These are phyloP conservation scores for Phytophthora pluvialis DNA, from an alignment of 352 stramenopile species.

Conservation along the genomic window DNA sequence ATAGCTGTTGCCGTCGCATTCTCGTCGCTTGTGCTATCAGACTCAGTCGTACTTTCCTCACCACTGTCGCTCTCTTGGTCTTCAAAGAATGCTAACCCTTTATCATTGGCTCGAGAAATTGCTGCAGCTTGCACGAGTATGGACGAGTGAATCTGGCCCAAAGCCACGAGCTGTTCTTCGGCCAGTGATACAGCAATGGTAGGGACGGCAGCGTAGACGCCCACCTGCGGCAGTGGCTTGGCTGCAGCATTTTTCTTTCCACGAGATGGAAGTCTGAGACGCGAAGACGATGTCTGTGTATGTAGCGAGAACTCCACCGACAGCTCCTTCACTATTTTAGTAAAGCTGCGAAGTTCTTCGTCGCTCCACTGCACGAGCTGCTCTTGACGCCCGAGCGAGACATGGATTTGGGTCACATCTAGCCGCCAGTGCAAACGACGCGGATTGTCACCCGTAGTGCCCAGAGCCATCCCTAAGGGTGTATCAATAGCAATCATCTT, in stretches of 20 bases:
- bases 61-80: slow-evolving; percentile 25
- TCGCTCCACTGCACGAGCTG: slow-evolving; percentile 47
- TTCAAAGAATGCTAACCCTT: slow-evolving; percentile 30
- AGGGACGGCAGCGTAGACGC: slow-evolving; percentile 48
- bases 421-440: slow-evolving; percentile 64
- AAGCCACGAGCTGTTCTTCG: slow-evolving; percentile 56
- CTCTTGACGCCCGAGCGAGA: slow-evolving; percentile 56
- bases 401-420: slow-evolving; percentile 65
- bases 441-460: slow-evolving; percentile 3
- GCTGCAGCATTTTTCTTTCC: not conserved
- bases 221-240: slow-evolving; percentile 36
- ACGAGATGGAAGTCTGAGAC: slow-evolving; percentile 28
- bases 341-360: slow-evolving; percentile 43
- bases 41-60: slow-evolving; percentile 25
- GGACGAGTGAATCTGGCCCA: slow-evolving; percentile 65
- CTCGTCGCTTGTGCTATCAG: slow-evolving; percentile 20
- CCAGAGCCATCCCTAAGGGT: slow-evolving; percentile 2
- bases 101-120: slow-evolving; percentile 16
- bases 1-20: not conserved
- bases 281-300: slow-evolving; percentile 41
- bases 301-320: slow-evolving; percentile 62
- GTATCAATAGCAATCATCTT: slow-evolving; percentile 26
- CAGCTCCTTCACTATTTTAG: slow-evolving; percentile 66
- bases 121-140: slow-evolving; percentile 41
- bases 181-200: slow-evolving; percentile 51